These are phyloP conservation scores for Friedmanniomyces endolithicus DNA, from an alignment of 495 filamentous ascomycete species.

Conservation along the genomic window DNA sequence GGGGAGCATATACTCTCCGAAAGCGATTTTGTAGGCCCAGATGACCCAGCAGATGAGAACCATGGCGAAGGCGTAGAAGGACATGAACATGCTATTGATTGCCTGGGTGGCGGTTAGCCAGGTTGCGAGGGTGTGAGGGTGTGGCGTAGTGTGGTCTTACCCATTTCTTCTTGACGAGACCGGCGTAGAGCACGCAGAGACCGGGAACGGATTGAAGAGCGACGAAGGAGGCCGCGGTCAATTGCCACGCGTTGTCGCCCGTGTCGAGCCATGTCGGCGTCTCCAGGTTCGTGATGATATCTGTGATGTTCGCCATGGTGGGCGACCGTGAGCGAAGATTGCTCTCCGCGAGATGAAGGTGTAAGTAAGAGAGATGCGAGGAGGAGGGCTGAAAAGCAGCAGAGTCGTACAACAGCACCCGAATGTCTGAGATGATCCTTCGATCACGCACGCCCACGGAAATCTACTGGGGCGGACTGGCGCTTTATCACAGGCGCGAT, in stretches of 20 bases:
- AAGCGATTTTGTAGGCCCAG: conserved; percentile 43
- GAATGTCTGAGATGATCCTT: background rate
- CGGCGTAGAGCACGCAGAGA: conserved; percentile 44
- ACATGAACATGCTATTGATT: conserved; percentile 40
- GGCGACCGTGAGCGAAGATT: background rate
- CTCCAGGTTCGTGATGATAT: background rate
- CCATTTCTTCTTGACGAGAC: conserved; percentile 46
- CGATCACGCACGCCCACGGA: too few relatives aligned
- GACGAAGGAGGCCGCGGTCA: conserved; percentile 44
- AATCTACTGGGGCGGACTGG: too few relatives aligned
- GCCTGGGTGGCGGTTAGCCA: conserved; percentile 16
- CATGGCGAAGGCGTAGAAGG: conserved; percentile 43
- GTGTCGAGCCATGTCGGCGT: conserved; percentile 36
- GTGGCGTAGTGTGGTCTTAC: too few relatives aligned
- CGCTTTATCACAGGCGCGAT: background rate
- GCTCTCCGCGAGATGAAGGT: background rate
- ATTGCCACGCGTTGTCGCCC: conserved; percentile 46
- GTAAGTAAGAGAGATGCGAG: background rate
- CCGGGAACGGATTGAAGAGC: conserved; percentile 43
- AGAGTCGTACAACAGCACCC: background rate
- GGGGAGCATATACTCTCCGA: conserved; percentile 41
- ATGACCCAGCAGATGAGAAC: conserved; percentile 47
- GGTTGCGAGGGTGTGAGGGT: too few relatives aligned
- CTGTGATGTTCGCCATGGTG: background rate
- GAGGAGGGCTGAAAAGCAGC: background rate